Evolutionary conservation across 345 rosid genomes (phyloP).

Genomic region (Ceriops zippeliana): DNA sequence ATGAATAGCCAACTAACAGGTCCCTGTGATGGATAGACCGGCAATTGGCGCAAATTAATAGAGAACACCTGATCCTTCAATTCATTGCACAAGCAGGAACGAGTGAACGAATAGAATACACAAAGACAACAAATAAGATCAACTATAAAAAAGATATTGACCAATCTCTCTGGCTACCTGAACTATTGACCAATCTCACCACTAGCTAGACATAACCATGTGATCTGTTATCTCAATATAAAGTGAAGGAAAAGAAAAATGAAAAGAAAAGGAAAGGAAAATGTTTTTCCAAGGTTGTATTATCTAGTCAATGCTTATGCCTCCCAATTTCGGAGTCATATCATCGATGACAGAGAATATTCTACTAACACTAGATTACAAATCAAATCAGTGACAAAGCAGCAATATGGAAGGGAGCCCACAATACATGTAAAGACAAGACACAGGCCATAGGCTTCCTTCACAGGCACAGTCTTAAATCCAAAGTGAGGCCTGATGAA

Average conservation of each 20-base stretch:
- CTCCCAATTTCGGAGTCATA: conserved; percentile 8
- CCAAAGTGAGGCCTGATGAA: conserved; percentile 46
- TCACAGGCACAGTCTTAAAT: conserved; percentile 72
- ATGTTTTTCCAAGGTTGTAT: background rate
- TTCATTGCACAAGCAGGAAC: no score
- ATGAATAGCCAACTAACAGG: no score
- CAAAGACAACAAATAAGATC: no score
- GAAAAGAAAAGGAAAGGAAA: background rate
- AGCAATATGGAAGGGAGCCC: background rate
- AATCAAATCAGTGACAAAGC: conserved; percentile 5
- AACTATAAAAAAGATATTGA: no score
- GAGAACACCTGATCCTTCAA: no score
- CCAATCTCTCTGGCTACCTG: no score
- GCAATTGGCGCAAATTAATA: no score
- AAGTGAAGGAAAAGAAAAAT: no score
- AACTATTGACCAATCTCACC: no score
- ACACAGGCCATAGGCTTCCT: background rate
- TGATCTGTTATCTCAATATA: conserved; percentile 18
- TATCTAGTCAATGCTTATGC: background rate
- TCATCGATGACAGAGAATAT: conserved; percentile 2
- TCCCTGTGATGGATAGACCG: no score
- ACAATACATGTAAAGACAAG: background rate
- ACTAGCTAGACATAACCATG: no score
- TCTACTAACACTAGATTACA: conserved; percentile 16
- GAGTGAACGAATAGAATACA: no score